Evolutionary conservation across 1,284 basidiomycete species (phyloP).

Genomic region (Apiotrichum akiyoshidainum): DNA sequence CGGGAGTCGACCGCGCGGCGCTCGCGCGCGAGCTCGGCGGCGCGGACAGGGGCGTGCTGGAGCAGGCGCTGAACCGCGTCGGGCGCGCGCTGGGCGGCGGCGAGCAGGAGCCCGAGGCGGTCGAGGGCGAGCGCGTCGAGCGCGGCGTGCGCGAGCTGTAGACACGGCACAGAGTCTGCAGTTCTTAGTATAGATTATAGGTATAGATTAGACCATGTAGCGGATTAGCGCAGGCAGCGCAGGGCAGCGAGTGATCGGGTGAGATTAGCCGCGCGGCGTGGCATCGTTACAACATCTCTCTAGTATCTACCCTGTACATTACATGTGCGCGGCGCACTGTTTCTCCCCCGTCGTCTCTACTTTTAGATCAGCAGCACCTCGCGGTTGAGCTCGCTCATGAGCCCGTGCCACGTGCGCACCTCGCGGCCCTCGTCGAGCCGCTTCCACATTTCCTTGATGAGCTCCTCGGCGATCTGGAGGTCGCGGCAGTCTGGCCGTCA

Average conservation of each 20-base stretch:
- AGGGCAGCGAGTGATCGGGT: too few species aligned
- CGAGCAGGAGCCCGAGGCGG: conserved; percentile 6
- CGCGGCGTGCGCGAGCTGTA: conserved; percentile 22
- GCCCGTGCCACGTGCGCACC: conserved; percentile 13
- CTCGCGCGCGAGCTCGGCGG: neutral
- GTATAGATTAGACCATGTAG: too few species aligned
- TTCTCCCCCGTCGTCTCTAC: too few species aligned
- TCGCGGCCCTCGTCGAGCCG: neutral
- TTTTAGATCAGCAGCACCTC: conserved; percentile 3
- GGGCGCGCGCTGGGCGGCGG: conserved; percentile 8
- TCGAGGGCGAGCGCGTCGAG: conserved; percentile 18
- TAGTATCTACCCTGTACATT: neutral
- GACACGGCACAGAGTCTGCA: too few species aligned
- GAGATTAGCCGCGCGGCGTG: too few species aligned
- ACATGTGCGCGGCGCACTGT: too few species aligned
- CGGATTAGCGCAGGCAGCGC: too few species aligned
- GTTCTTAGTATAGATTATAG: too few species aligned
- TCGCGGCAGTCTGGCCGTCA: conserved; percentile 9
- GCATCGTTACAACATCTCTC: neutral
- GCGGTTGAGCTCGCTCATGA: conserved; percentile 20
- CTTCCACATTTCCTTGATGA: neutral
- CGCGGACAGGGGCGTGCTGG: conserved; percentile 2
- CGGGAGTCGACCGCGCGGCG: conserved; percentile 2
- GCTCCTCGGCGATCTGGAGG: conserved; percentile 1
- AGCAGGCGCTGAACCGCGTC: conserved; percentile 6